These are phyloP conservation scores for Amauroascus verrucosus DNA, from an alignment of 2,329 filamentous ascomycete species.

Conservation along the genomic window DNA sequence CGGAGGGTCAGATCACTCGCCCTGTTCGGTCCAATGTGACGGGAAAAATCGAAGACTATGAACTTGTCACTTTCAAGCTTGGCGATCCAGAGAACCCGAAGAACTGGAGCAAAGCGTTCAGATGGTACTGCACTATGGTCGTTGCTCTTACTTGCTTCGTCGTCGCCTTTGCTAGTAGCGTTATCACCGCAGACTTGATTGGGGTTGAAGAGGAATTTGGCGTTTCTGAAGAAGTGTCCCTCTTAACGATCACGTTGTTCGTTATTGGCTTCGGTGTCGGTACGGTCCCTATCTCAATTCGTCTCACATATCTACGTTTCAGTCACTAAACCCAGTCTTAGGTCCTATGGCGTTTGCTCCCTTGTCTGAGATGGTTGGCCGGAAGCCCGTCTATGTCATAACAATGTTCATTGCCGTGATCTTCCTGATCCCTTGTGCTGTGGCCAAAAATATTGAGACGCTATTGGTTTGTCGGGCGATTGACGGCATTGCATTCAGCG, in stretches of 20 bases:
- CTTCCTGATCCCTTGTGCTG: conserved; percentile 71
- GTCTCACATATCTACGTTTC: background rate
- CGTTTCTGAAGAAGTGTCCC: conserved; percentile 60
- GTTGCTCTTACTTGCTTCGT: conserved; percentile 68
- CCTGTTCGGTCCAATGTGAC: conserved; percentile 46
- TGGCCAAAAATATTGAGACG: conserved; percentile 64
- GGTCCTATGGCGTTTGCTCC: conserved; percentile 73
- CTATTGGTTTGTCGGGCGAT: conserved; percentile 66
- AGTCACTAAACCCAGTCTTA: conserved; percentile 21
- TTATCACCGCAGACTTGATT: conserved; percentile 65
- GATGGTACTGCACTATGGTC: conserved; percentile 80
- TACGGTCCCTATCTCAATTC: conserved; percentile 23
- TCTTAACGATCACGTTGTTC: conserved; percentile 65
- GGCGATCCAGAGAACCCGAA: conserved; percentile 70
- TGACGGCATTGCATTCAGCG: conserved; percentile 74
- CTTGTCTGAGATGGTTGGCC: conserved; percentile 62
- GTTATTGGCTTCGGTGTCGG: conserved; percentile 73
- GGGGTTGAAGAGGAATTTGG: conserved; percentile 55
- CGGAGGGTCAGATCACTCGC: conserved; percentile 51
- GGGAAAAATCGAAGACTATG: conserved; percentile 44
- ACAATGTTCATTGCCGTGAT: conserved; percentile 62
- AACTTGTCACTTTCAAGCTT: conserved; percentile 60
- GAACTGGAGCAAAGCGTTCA: conserved; percentile 60
- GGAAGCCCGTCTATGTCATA: conserved; percentile 58
- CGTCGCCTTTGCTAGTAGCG: conserved; percentile 59